phyloP scores from a whole-genome alignment of 495 filamentous ascomycete genomes.

The Penicillium parvum region DNA sequence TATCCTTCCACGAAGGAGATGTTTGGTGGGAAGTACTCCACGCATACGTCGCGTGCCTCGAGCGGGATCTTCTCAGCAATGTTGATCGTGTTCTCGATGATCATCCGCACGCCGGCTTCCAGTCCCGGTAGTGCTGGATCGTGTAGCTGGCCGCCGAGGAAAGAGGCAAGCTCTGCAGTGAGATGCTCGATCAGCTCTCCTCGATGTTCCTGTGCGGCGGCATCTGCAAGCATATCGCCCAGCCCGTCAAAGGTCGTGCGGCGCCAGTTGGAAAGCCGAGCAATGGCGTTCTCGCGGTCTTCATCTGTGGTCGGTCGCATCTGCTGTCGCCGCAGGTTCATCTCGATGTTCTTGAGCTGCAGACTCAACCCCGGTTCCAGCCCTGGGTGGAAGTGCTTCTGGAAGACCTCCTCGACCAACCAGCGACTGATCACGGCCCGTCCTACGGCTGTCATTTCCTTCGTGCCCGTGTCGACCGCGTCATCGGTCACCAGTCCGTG shows the following conservation, averaged over 20 bases:
- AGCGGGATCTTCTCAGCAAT: constrained; percentile 83
- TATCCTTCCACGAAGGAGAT: constrained; percentile 56
- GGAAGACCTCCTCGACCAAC: constrained; percentile 88
- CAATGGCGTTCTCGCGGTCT: constrained; percentile 81
- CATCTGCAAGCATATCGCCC: constrained; percentile 60
- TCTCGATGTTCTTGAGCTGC: constrained; percentile 81
- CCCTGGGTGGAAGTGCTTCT: constrained; percentile 85
- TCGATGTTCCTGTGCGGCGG: constrained; percentile 59
- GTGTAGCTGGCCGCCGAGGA: constrained; percentile 63
- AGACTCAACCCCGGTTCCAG: constrained; percentile 70
- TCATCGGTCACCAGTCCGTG: constrained; percentile 73
- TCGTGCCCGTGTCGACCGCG: constrained; percentile 72
- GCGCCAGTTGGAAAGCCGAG: constrained; percentile 89
- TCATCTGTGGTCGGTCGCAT: constrained; percentile 69
- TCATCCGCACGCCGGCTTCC: constrained; percentile 79
- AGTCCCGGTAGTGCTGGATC: constrained; percentile 74
- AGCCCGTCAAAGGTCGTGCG: constrained; percentile 93
- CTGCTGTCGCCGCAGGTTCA: constrained; percentile 72
- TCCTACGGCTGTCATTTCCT: constrained; percentile 97
- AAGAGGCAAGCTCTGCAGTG: constrained; percentile 65
- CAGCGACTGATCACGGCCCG: constrained; percentile 84
- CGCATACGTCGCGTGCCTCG: constrained; percentile 85
- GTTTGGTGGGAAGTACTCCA: constrained; percentile 79
- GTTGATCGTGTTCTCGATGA: constrained; percentile 84
- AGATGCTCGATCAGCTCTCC: constrained; percentile 61